Evolutionary conservation across 495 filamentous ascomycete genomes (phyloP), one percentile per base, ranked within the genome.

Genomic region (Polyplosphaeria fusca): DNA sequence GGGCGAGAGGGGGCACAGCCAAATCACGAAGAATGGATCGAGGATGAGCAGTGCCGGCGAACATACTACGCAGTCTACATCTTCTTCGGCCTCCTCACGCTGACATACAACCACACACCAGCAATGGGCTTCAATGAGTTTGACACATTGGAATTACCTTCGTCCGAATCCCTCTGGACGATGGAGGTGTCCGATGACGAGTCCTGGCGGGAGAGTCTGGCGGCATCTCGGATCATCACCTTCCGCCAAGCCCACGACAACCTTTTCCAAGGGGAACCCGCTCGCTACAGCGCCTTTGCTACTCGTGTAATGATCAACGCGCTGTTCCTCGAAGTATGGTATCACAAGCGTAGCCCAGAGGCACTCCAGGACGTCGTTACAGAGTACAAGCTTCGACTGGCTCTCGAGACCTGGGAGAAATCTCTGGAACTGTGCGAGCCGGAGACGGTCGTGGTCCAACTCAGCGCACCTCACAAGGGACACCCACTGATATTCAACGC

Each of bases 11-110:
- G 85, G 44, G 77, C 78, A 24, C 78, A 77, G 55, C 87, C 89
- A 7, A 88, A 80, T 42, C 86, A 91, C 32, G 84, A 89, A 48
- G 89, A 97, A 68, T 98, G 93, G 93, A 85, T 97, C 54, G 89
- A 93, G 67, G 93, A 98, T 67, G 93, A 98, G 68, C 90, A 91
- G 19, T 95, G 94, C 76, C 83, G 91, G 49, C 88, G 93, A 41
- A 97, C 93, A 1, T 98, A 97, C 75, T 98, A 91, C 64, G 93
- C 93, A n/a, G 92, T 97, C 51, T 97, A 97, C 73, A 91, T 98
- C 74, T 98, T 97, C 82, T 97, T 97, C 67, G 93, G 93, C 53
- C 81, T 97, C 68, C 75, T 98, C 57, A 98, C 93, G 5, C 71
- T 98, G 64, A 95, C 92, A 1, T 98, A 92, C 79, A 96, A 98